Evolutionary conservation across 305 asterid species (phyloP).

Genomic region (Fraxinus ornus): DNA sequence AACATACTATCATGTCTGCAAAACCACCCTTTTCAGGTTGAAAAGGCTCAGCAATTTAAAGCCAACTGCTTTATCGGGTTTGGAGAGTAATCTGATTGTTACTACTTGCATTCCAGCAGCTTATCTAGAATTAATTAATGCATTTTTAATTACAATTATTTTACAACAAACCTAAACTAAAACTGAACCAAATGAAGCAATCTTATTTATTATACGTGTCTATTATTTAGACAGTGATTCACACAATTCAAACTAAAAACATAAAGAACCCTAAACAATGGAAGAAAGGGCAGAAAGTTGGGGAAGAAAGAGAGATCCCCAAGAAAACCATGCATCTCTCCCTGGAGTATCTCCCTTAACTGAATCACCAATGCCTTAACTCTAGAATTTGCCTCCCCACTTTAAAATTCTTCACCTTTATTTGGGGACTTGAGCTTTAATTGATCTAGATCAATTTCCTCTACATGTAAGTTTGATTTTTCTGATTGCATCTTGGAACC

Average conservation of each 20-base stretch:
- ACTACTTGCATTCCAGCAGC: not conserved
- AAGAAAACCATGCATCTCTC: not conserved
- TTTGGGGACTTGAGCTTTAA: not conserved
- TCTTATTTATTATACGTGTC: not conserved
- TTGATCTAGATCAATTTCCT: not conserved
- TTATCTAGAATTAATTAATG: not conserved
- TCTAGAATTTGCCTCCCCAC: not conserved
- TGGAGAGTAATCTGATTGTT: not conserved
- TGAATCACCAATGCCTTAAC: not conserved
- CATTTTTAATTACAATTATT: not conserved
- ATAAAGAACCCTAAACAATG: not conserved
- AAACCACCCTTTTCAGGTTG: not conserved
- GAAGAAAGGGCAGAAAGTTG: not conserved
- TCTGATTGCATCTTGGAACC: not conserved
- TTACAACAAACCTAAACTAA: not conserved
- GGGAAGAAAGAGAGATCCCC: not conserved
- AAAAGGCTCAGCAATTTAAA: not conserved
- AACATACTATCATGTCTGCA: not conserved
- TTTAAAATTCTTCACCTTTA: not conserved
- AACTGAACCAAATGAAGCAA: not conserved
- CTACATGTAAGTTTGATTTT: not conserved
- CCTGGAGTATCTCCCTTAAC: not conserved
- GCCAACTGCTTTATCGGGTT: not conserved
- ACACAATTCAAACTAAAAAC: not conserved
- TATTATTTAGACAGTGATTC: not conserved